Evolutionary conservation across 2,329 filamentous ascomycete genomes (phyloP), one percentile per base, ranked within the genome.

Genomic region (Scytalidium lignicola): DNA sequence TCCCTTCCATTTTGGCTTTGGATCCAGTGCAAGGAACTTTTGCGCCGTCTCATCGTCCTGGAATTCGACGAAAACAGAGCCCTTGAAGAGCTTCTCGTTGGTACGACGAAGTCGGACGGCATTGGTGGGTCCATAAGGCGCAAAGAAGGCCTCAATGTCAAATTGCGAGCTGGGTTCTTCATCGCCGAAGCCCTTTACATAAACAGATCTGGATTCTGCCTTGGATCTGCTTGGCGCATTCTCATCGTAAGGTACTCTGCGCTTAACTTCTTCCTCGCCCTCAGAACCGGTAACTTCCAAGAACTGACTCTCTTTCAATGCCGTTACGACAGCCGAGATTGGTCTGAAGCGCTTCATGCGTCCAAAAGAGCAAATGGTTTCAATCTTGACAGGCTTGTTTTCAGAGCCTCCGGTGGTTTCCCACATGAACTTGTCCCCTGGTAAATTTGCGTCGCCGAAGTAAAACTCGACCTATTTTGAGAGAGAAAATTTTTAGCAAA

Each of bases 331-430:
- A 49, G 87, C 85, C 49, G 80, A 83, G 73, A 90, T 91, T 40
- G 90, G 89, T 71, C 93, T 84, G 80, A 97, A 99, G 62, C 85
- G 87, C 58, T 83, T 86, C 95, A 99, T 99, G 67, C 95, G 90
- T 73, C 91, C 92, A 79, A 99, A 99, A 46, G 74, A 83, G 75
- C 85, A 82, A 57, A 99, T 82, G 53, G 84, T 79, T 62, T 84
- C 83, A 58, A 99, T 75, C 19, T 84, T 74, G 32, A 99, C 84
- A 41, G 91, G 79, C 67, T 87, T 86, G 75, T 96, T 96, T 62
- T 86, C 78, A 56, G 80, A 75, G 50, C 92, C 92, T 37, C 84
- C 86, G 48, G 89, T 87, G 62, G 84, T 76, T 55, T 82, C 76
- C 74, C 90, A 88, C 59, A 99, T 79, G 73, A 89, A 95, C 67